phyloP scores from a whole-genome alignment of 805 yeast species.

The Myxozyma neotropica region DNA sequence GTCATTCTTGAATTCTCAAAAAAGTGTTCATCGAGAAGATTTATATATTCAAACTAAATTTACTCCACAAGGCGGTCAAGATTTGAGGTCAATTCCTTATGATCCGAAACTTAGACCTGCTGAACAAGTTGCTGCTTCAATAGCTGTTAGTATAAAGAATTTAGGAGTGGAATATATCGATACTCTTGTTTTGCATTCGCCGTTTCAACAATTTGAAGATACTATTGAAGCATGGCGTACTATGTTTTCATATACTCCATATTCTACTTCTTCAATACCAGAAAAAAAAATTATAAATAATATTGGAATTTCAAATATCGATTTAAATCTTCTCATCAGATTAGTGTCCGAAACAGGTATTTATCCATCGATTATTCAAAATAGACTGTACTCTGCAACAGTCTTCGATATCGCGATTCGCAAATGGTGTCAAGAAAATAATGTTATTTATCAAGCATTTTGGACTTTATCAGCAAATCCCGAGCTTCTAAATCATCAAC shows the following conservation, averaged over 20 bases:
- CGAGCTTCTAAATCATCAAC: background rate
- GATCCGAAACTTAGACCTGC: background rate
- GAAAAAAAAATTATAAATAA: background rate
- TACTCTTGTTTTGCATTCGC: slow-evolving; percentile 15
- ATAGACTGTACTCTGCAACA: slow-evolving; percentile 6
- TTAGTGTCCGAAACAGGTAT: slow-evolving; percentile 8
- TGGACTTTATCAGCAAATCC: slow-evolving; percentile 19
- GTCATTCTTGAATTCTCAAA: background rate
- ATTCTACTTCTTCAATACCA: background rate
- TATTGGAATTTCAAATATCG: slow-evolving; percentile 15
- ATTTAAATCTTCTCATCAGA: background rate
- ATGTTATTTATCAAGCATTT: slow-evolving; percentile 15
- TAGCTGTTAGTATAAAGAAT: slow-evolving; percentile 1
- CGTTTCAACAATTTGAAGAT: slow-evolving; percentile 4
- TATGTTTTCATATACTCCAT: background rate
- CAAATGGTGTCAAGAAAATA: background rate
- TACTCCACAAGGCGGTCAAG: slow-evolving; percentile 9
- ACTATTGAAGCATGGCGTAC: slow-evolving; percentile 14
- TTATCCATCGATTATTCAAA: slow-evolving; percentile 11
- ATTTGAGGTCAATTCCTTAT: slow-evolving; percentile 5
- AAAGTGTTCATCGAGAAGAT: background rate
- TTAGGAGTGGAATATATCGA: slow-evolving; percentile 9
- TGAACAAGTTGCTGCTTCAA: slow-evolving; percentile 11
- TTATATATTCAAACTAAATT: slow-evolving; percentile 17
- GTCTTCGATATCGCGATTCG: slow-evolving; percentile 7